Evolutionary conservation across 768 basidiomycete genomes (phyloP).

Genomic region (Tylopilus plumbeoviolaceoides): DNA sequence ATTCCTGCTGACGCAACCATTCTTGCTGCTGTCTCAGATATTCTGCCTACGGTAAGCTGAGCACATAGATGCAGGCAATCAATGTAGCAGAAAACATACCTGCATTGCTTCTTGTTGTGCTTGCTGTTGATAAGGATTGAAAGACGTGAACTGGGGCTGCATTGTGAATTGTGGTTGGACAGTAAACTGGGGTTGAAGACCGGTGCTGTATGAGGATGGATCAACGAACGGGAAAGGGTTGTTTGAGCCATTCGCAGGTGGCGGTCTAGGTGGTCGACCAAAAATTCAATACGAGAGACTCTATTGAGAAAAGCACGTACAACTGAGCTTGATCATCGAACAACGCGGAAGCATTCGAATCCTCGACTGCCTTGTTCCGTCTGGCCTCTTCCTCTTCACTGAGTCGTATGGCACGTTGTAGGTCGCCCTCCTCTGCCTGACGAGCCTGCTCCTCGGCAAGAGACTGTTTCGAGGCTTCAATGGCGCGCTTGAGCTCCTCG

Average conservation of each 20-base stretch:
- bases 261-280: conserved; percentile 20
- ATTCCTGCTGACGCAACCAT: conserved; percentile 58
- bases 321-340: conserved; percentile 85
- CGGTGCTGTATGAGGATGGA: conserved; percentile 53
- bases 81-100: conserved; percentile 22
- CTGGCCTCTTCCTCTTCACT: conserved; percentile 89
- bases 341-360: conserved; percentile 66
- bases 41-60: conserved; percentile 35
- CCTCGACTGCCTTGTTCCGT: conserved; percentile 65
- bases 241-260: conserved; percentile 31
- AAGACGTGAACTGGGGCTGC: conserved; percentile 85
- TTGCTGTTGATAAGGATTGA: conserved; percentile 93
- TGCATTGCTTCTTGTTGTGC: conserved; percentile 86
- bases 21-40: conserved; percentile 57
- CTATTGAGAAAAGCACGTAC: conserved; percentile 41
- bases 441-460: conserved; percentile 65
- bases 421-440: conserved; percentile 72
- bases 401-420: conserved; percentile 75
- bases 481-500: conserved; percentile 79
- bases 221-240: conserved; percentile 64
- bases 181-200: conserved; percentile 69
- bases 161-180: conserved; percentile 72
- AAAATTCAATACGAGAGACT: conserved; percentile 4
- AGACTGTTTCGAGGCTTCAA: conserved; percentile 83
- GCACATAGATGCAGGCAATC: not conserved